Evolutionary conservation across 2,329 filamentous ascomycete species (phyloP).

Genomic region (Fusarium phyllophilum): DNA sequence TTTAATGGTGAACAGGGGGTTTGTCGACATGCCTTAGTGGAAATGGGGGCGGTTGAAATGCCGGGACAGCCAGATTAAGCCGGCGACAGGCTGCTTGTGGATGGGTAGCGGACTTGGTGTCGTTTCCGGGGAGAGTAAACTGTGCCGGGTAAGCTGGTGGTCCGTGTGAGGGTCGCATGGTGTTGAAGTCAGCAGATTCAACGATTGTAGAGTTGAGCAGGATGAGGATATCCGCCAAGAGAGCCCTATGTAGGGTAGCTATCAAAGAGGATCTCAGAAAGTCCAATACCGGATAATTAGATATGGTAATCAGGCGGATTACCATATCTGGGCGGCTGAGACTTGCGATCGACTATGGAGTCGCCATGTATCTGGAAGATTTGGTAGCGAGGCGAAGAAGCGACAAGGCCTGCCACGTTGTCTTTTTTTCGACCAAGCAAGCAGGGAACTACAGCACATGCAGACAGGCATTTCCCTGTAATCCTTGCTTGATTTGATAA

Average conservation of each 20-base stretch:
- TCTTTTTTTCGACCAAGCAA: constrained; percentile 20
- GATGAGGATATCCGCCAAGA: not conserved
- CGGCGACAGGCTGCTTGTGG: constrained; percentile 30
- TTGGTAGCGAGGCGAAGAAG: constrained; percentile 2
- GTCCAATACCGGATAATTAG: constrained; percentile 37
- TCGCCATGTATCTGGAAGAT: constrained; percentile 14
- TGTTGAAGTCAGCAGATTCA: constrained; percentile 42
- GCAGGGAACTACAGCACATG: constrained; percentile 10
- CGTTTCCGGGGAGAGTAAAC: constrained; percentile 6
- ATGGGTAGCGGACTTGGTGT: not conserved
- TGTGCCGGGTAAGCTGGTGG: constrained; percentile 21
- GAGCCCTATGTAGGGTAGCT: not conserved
- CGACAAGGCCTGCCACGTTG: constrained; percentile 35
- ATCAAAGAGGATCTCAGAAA: constrained; percentile 8
- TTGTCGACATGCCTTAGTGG: constrained; percentile 10
- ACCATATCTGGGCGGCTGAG: not conserved
- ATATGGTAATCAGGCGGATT: constrained; percentile 32
- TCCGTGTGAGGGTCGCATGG: constrained; percentile 35
- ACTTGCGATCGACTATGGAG: constrained; percentile 32
- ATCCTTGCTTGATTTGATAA: constrained; percentile 22
- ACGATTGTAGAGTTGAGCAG: constrained; percentile 6
- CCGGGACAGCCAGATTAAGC: constrained; percentile 32
- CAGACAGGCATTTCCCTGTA: constrained; percentile 12
- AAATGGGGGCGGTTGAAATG: constrained; percentile 28
- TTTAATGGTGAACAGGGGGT: constrained; percentile 25